Base-by-base conservation (phyloP, 2,329 filamentous ascomycete genomes). In the Fusarium sp. region DNA sequence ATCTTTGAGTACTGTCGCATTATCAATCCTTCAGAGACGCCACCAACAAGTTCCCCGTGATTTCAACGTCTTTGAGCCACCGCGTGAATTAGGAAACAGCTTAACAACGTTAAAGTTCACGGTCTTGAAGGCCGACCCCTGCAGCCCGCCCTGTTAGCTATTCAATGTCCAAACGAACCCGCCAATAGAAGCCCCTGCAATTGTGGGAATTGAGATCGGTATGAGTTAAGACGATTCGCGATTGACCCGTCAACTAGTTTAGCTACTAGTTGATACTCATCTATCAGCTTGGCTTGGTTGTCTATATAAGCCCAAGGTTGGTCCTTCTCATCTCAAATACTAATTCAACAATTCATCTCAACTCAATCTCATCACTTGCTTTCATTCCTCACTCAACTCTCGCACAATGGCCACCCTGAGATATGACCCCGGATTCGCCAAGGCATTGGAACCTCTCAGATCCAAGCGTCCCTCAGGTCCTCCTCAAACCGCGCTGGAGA, bases 391-490 rank as follows among this genome's bases (percentile, higher is more conserved):
- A 27, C 24, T 12, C 31, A 12, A 10, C 31, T 33, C 10, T 33
- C 1, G 29, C 12, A 64, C 2, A 16, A 73, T 77, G 74, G 16
- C 74, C 17, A 55, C 56, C n/a, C 56, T 77, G 9, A 40, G 33
- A 33, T 77, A 74, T 12, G 75, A 77, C 16, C 10, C 59, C 10
- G 74, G 74, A 22, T 77, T 75, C 20, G 74, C 72, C 3, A 57
- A 70, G 46, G 68, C 62, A 14, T 51, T 76, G 14, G 70, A 51
- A 27, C 66, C 66, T 2, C 56, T 76, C 4, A 60, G 59, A 44
- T 73, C 71, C 20, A 33, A 56, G 29, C 46, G 63, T n/a, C 42
- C 70, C 2, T 38, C 66, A 22, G 14, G 33, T 20, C 49, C 42
- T 38, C 68, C 60, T 10, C 36, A 66, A 22, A 69, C 64, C 20